phyloP scores from a whole-genome alignment of 2,329 filamentous ascomycete species.

The Rhinocladiella mackenziei region DNA sequence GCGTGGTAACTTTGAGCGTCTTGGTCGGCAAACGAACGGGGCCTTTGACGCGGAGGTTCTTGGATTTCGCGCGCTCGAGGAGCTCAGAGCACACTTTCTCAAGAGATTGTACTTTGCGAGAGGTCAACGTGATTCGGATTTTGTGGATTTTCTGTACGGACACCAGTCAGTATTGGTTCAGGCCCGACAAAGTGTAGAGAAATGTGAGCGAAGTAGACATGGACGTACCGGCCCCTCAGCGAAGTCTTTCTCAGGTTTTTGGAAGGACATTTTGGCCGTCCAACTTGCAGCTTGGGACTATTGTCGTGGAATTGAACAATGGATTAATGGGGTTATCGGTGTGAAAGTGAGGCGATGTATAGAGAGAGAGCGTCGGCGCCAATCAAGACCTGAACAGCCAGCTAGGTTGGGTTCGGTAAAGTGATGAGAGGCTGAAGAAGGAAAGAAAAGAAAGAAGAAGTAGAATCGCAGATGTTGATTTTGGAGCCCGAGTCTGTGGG shows the following conservation, averaged over 20 bases:
- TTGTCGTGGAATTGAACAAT: no score
- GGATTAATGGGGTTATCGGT: constrained; percentile 33
- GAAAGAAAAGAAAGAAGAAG: constrained; percentile 2
- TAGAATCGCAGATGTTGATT: constrained; percentile 1
- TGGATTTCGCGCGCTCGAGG: constrained; percentile 96
- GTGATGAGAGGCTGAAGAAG: constrained; percentile 62
- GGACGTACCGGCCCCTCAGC: constrained; percentile 74
- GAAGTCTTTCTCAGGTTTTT: constrained; percentile 93
- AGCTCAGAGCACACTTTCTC: constrained; percentile 99
- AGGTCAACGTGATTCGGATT: constrained; percentile 97
- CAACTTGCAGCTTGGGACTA: no score
- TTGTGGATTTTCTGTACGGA: constrained; percentile 77
- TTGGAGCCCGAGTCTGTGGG: constrained; percentile 6
- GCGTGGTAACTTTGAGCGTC: constrained; percentile 90
- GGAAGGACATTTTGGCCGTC: constrained; percentile 78
- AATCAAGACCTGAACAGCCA: constrained; percentile 79
- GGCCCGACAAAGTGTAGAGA: background rate
- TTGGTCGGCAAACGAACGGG: constrained; percentile 97
- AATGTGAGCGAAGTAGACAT: no score
- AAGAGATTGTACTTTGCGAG: constrained; percentile 87
- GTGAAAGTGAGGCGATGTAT: constrained; percentile 11
- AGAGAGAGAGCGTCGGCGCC: constrained; percentile 38
- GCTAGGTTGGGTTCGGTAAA: constrained; percentile 76
- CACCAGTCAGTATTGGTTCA: constrained; percentile 1
- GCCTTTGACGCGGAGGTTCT: constrained; percentile 98